phyloP scores from a whole-genome alignment of 2,329 filamentous ascomycete genomes.

The Pseudogymnoascus sp. region DNA sequence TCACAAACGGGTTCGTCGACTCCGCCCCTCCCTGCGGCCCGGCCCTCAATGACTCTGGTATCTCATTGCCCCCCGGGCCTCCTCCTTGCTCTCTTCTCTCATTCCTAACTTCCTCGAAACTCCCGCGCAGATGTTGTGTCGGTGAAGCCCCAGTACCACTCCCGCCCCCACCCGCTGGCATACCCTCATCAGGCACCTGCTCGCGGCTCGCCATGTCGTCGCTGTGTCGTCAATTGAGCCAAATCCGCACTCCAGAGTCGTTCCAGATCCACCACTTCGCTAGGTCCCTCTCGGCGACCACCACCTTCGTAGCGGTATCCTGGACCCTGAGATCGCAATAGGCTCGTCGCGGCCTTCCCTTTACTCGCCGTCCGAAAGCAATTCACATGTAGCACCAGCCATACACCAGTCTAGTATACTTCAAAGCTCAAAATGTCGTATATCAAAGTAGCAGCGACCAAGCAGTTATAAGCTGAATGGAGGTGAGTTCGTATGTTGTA shows the following conservation, averaged over 20 bases:
- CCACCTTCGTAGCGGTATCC: not conserved
- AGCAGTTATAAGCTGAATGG: not conserved
- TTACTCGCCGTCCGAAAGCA: not conserved
- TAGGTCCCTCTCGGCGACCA: not conserved
- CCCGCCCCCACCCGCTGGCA: not conserved
- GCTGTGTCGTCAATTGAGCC: not conserved
- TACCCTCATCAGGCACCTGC: not conserved
- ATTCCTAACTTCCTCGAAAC: not conserved
- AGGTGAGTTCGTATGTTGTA: not conserved
- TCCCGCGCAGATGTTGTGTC: not conserved
- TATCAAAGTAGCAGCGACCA: not conserved
- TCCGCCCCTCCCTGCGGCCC: conserved; percentile 17
- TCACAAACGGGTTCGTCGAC: conserved; percentile 26
- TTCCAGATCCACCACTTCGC: not conserved
- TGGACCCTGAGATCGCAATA: not conserved
- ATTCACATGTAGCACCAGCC: not conserved
- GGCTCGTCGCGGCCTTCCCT: not conserved
- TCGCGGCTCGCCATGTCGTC: not conserved
- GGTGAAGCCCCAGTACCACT: not conserved
- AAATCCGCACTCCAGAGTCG: not conserved
- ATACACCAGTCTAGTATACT: not conserved
- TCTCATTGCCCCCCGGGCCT: not conserved
- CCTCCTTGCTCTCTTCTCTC: not conserved
- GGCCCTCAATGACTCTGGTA: conserved; percentile 24
- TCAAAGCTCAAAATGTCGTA: not conserved